Base-by-base conservation (phyloP, 1,284 basidiomycete genomes). In the Papiliotrema laurentii region DNA sequence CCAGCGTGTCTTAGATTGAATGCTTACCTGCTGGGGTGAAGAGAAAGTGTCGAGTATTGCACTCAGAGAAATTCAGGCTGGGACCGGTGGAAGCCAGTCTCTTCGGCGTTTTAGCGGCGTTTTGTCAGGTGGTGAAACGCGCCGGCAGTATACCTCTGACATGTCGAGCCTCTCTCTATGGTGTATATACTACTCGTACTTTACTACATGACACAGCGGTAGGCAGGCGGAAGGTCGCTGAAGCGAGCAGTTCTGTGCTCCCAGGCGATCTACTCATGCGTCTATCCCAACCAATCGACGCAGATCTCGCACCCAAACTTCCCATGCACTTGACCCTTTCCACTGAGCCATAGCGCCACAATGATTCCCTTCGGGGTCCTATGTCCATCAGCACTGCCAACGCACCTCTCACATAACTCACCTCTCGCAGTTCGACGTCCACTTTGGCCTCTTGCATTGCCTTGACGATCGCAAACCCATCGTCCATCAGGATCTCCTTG, bases 371-470 rank as follows among this genome's bases (percentile, higher is more conserved):
- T 36, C 48, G 13, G 18, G 24, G 18, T 50, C 48, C 48, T 50
- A 40, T n/a, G 40, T n/a, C 18, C 14, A 14, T 34, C 36, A 47
- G 21, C 19, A 22, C 13, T 9, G n/a, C 5, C 28, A 25, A 4
- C 28, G 11, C 28, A 44, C 21, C 38, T 24, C 21, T 10, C 18
- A 25, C 16, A 11, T 30, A 2, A 53, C 55, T 47, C 34, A 60
- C 58, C 45, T 57, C 47, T 48, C 53, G 26, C 10, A 59, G 14
- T 0, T 18, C 39, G 6, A 68, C 58, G 31, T 57, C 47, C 6
- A 70, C 62, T 9, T 61, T 64, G 30, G 59, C 66, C 11, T 50
- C 47, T 44, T 52, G 53, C 69, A 72, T 61, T 21, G 51, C 51
- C n/a, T 50, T 30, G 3, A 51, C 54, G 21, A 70, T 48, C 5